Conservation (phyloP, 208 protist species). For the Crithidia fasciculata region DNA sequence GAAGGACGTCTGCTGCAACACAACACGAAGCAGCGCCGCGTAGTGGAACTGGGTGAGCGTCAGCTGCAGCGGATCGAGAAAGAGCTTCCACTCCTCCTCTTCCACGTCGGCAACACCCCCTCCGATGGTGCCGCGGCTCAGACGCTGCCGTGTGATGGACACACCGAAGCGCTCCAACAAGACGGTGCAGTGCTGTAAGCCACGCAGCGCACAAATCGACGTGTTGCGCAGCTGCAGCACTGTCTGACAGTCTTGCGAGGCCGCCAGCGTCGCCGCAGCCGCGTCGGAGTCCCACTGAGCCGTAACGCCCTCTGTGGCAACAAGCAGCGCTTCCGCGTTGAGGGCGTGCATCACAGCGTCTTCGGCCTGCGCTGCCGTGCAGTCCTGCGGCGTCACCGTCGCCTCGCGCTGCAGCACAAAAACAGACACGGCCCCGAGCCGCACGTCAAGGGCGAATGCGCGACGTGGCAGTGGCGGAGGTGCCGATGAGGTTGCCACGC, state of each 20-base stretch:
- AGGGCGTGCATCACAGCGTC: conserved; percentile 10
- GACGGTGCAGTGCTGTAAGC: conserved; percentile 6
- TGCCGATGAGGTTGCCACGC: background rate
- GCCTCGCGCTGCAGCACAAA: conserved; percentile 20
- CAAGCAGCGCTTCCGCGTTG: conserved; percentile 6
- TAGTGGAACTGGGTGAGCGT: conserved; percentile 34
- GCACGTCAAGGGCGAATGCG: conserved; percentile 7
- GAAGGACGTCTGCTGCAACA: conserved; percentile 30
- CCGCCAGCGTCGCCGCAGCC: too few species aligned
- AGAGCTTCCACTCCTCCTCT: conserved; percentile 28
- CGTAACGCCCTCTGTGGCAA: conserved; percentile 12
- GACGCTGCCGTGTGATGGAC: conserved; percentile 7
- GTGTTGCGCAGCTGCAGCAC: conserved; percentile 27
- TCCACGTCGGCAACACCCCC: background rate
- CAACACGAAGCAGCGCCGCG: conserved; percentile 26
- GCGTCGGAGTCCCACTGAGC: conserved; percentile 26
- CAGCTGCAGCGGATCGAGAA: conserved; percentile 30
- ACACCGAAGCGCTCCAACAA: conserved; percentile 23
- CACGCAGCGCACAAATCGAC: conserved; percentile 21
- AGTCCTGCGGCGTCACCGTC: background rate
- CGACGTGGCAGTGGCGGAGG: background rate
- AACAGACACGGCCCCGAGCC: conserved; percentile 11
- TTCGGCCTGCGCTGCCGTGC: conserved; percentile 3
- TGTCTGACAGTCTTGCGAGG: conserved; percentile 2
- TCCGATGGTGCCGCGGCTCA: background rate